Evolutionary conservation across 345 rosid genomes (phyloP).

Genomic region (Conringia planisiliqua): DNA sequence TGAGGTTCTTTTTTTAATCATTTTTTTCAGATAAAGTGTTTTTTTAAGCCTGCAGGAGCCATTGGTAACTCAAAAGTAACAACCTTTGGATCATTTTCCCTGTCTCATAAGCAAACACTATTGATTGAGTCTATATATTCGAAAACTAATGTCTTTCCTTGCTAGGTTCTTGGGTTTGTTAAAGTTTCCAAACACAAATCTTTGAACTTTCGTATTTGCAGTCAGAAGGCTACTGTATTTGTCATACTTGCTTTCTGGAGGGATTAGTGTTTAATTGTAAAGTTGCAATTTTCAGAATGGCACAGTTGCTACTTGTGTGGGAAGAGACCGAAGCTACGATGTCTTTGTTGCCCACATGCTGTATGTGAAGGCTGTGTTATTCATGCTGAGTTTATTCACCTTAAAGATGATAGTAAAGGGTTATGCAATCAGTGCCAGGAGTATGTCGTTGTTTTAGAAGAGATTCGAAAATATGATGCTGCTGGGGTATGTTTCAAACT

Average conservation of each 20-base stretch:
- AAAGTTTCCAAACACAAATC: neutral
- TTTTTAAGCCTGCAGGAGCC: neutral
- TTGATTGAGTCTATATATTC: neutral
- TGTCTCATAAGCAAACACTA: neutral
- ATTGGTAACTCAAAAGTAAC: neutral
- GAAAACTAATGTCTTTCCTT: neutral
- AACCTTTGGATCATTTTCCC: neutral
- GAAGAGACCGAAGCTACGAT: slow-evolving; percentile 15
- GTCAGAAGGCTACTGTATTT: neutral
- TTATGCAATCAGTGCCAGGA: slow-evolving; percentile 30
- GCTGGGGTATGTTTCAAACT: slow-evolving; percentile 25
- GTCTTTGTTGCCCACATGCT: slow-evolving; percentile 30
- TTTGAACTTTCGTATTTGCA: neutral
- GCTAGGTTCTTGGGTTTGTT: neutral
- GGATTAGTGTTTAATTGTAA: neutral
- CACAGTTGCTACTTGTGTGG: slow-evolving; percentile 35
- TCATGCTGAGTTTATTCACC: slow-evolving; percentile 18
- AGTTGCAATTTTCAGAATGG: slow-evolving; percentile 21
- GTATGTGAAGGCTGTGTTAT: slow-evolving; percentile 26
- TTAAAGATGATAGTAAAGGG: slow-evolving; percentile 27
- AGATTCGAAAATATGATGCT: slow-evolving; percentile 19
- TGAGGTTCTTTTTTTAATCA: neutral
- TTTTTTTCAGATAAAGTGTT: neutral
- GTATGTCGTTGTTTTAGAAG: slow-evolving; percentile 22
- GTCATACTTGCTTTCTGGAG: neutral